Base-by-base conservation (phyloP, 257 asterid species). In the Solanum paucissectum region DNA sequence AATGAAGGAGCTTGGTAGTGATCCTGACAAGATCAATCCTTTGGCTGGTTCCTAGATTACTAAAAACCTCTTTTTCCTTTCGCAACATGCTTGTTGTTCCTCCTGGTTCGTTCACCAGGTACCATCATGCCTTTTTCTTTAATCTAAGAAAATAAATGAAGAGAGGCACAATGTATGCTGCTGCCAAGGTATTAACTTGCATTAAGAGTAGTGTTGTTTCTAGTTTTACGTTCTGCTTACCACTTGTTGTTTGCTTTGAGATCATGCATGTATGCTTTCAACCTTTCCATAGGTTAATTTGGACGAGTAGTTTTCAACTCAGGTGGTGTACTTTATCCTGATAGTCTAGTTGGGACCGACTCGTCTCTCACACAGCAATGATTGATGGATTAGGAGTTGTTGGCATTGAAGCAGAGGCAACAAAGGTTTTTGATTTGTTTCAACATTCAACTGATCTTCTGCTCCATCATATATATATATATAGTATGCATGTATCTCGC, bases 321-420 rank as follows among this genome's bases (percentile, higher is more conserved):
- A 7, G 93, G 92, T 52, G 98, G 98, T 76, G 87, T 95, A 68
- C 91, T 96, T 71, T 92, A 96, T 90, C 99, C 99, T 20, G 99
- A 96, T 92, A 95, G 99, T 87, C 97, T 96, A 87, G 98, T 96
- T 36, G 99, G 99, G 42, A 96, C 99, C 75, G 99, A 96, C 87
- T 36, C 38, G 38, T 36, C 38, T 96, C 99, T 62, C 99, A 96
- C 87, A 96, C 99, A 37, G 93, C 99, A 84, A 96, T 96, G 99
- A 96, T 96, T 88, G 97, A 96, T 89, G 98, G 98, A 27, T 89
- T 96, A 89, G 98, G 99, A 68, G 98, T 95, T 89, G 99, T 98
- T 87, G 98, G 99, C 83, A 96, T 96, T 90, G 99, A 96, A 92
- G 99, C 99, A 29, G 99, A 96, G 95, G 98, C 98, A 18, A 88